These are phyloP conservation scores for Eutrema yunnanense DNA, from an alignment of 345 rosid species.

Conservation along the genomic window DNA sequence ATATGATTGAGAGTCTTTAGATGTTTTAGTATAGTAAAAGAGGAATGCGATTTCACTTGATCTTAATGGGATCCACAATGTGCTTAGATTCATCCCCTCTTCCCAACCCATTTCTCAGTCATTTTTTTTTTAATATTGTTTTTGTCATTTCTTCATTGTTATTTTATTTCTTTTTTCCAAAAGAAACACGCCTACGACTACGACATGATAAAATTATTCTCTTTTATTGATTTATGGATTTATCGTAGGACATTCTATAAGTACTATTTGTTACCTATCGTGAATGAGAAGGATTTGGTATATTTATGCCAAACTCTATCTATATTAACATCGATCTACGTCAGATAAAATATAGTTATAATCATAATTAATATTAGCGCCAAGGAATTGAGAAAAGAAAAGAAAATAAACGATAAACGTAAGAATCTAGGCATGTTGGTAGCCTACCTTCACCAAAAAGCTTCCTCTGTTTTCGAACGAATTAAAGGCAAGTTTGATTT, in stretches of 20 bases:
- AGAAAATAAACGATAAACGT: neutral
- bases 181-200: neutral
- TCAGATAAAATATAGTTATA: neutral
- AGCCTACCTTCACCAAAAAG: slow-evolving; percentile 30
- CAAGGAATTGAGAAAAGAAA: neutral
- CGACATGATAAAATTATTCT: slow-evolving; percentile 2
- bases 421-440: slow-evolving; percentile 28
- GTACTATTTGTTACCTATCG: neutral
- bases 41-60: neutral
- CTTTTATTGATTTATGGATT: neutral
- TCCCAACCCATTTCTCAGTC: slow-evolving; percentile 24
- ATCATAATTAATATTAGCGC: neutral
- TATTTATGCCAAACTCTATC: neutral
- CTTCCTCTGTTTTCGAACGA: slow-evolving; percentile 14
- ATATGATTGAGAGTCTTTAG: neutral
- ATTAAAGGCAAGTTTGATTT: neutral
- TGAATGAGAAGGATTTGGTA: slow-evolving; percentile 6
- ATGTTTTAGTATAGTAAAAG: neutral
- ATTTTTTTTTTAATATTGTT: neutral
- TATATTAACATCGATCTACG: slow-evolving; percentile 11
- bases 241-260: neutral
- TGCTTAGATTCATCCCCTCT: slow-evolving; percentile 32
- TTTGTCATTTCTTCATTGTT: slow-evolving; percentile 10
- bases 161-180: neutral
- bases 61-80: slow-evolving; percentile 17